These are phyloP conservation scores for Solanum chilense DNA, from an alignment of 257 asterid species.

Conservation along the genomic window DNA sequence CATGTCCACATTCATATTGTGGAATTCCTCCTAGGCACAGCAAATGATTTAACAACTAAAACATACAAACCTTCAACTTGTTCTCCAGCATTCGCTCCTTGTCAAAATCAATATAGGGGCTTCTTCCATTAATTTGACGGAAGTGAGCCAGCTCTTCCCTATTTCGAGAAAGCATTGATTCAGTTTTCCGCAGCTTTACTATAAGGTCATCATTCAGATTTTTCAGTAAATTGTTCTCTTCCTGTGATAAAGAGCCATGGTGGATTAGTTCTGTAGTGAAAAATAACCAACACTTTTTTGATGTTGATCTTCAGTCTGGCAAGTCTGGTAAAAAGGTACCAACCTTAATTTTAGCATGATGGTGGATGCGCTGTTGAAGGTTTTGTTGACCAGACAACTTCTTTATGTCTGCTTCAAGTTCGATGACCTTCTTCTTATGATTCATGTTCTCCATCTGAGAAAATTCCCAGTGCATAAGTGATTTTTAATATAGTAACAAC, in stretches of 20 bases:
- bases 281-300: neutral
- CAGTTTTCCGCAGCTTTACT: slow-evolving; percentile 53
- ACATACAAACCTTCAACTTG: slow-evolving; percentile 58
- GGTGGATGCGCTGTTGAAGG: slow-evolving; percentile 95
- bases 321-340: neutral
- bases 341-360: slow-evolving; percentile 94
- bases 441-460: slow-evolving; percentile 53
- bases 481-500: neutral
- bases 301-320: neutral
- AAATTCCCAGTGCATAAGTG: neutral
- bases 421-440: slow-evolving; percentile 56
- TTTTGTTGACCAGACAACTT: slow-evolving; percentile 91
- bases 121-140: slow-evolving; percentile 68
- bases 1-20: neutral
- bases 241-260: slow-evolving; percentile 33
- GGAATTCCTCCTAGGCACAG: neutral
- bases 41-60: neutral
- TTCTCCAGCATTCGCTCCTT: slow-evolving; percentile 53
- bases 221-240: slow-evolving; percentile 72
- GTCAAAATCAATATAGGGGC: slow-evolving; percentile 56
- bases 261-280: neutral
- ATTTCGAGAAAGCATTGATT: slow-evolving; percentile 60
- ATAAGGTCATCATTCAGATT: slow-evolving; percentile 72
- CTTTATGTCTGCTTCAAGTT: slow-evolving; percentile 68
- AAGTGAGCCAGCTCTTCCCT: slow-evolving; percentile 76